Evolutionary conservation across 2,329 filamentous ascomycete species (phyloP), one percentile per base, ranked within the genome.

Genomic region (Aureobasidium vineae): DNA sequence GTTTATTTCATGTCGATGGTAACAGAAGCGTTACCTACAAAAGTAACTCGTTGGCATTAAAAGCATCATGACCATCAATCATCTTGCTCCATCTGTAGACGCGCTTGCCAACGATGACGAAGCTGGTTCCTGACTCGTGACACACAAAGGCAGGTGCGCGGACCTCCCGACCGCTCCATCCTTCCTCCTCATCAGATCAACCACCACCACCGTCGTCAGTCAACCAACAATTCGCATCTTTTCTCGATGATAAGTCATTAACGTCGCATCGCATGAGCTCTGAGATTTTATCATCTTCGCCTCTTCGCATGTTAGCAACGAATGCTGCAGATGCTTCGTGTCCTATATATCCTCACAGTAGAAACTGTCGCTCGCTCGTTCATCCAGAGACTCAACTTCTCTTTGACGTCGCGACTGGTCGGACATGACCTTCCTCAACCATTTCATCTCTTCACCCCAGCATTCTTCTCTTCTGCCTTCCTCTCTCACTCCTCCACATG

Each of bases 331-430:
- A 21, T 23, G 52, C 33, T 26, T 33, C n/a, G 5, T 23, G 10
- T 54, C 13, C 15, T 28, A 54, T 3, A 16, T 16, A 1, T 7
- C 13, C 15, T 7, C 16, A 31, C 7, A 33, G 10, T 38, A 19
- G 15, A 38, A 33, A 7, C 4, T 15, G 50, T 54, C 33, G 50
- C 11, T 31, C 49, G 49, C 50, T 21, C 31, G 33, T 36, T 36
- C 33, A 23, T 41, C 36, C 6, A 28, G 57, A 47, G 41, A 49
- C n/a, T 61, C 57, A 61, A 61, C 57, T 47, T 49, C 41, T 61
- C 57, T 49, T 23, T 16, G 31, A 47, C 43, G 23, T 49, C 41
- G 57, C 56, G 16, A 26, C 5, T 23, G 31, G 8, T 36, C 43
- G 28, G 21, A 13, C 28, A 38, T 59, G 38, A 33, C 56, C 26